These are phyloP conservation scores for Chlorella sp. DNA, from an alignment of 139 green algal species.

Conservation along the genomic window DNA sequence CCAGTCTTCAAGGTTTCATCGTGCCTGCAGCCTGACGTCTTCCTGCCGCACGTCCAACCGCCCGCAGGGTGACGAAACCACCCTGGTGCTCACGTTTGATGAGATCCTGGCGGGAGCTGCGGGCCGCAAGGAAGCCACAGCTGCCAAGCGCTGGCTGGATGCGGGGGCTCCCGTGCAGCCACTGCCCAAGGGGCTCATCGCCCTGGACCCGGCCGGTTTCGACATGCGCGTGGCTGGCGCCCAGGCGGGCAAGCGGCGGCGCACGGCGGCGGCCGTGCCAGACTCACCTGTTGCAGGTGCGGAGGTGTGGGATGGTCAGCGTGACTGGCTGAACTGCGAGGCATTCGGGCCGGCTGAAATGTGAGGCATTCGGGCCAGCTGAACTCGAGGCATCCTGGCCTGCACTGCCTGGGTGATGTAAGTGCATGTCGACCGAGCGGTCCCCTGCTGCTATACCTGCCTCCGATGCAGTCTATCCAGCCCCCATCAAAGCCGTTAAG, in stretches of 20 bases:
- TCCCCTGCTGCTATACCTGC: too few species aligned
- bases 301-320: neutral
- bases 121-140: neutral
- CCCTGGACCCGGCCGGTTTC: neutral
- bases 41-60: too few species aligned
- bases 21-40: too few species aligned
- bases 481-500: too few species aligned
- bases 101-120: neutral
- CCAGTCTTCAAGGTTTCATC: too few species aligned
- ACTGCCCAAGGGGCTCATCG: neutral
- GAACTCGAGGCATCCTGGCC: too few species aligned
- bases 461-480: too few species aligned
- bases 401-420: too few species aligned
- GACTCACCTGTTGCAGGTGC: neutral
- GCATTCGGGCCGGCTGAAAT: neutral
- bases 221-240: neutral
- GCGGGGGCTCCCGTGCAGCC: neutral
- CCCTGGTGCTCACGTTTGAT: neutral
- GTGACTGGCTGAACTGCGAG: neutral
- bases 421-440: too few species aligned
- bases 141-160: constrained; percentile 3
- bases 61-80: neutral
- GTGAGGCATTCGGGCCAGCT: neutral
- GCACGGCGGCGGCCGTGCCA: neutral
- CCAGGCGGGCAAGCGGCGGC: neutral